A percentile compares a stretch with the other conserved stretches of the same genome.
These are phyloP conservation scores for Perkinsus marinus DNA, from an alignment of 169 alveolate genomes.

Conservation along the genomic window DNA sequence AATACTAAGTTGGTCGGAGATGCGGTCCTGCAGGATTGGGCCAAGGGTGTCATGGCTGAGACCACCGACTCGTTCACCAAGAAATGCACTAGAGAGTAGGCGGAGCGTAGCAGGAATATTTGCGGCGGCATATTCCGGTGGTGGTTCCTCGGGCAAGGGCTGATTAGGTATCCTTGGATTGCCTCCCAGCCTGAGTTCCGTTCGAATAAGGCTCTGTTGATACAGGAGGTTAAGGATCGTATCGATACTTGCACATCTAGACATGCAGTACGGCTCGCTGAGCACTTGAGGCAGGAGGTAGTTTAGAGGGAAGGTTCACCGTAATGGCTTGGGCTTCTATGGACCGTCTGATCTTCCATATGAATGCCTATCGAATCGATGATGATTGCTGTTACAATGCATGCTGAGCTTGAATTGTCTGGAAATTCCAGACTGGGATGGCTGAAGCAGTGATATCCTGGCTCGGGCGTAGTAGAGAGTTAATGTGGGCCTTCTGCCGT, in stretches of 20 bases:
- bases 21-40: background rate
- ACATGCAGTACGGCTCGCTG: background rate
- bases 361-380: too few species aligned
- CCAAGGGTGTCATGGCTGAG: background rate
- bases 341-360: too few species aligned
- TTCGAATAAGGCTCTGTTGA: background rate
- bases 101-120: background rate
- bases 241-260: background rate
- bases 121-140: too few species aligned
- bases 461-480: too few species aligned
- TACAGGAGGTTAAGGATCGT: background rate
- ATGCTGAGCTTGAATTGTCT: too few species aligned
- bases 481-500: too few species aligned
- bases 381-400: too few species aligned
- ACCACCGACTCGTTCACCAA: background rate
- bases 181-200: background rate
- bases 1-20: background rate
- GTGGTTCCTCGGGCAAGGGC: too few species aligned
- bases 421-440: too few species aligned
- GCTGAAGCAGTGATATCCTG: too few species aligned
- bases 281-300: background rate
- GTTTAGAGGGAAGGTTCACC: background rate
- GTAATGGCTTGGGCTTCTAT: too few species aligned
- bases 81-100: background rate
- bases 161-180: background rate